Conservation (phyloP, 257 asterid genomes). For the Prunella vulgaris region DNA sequence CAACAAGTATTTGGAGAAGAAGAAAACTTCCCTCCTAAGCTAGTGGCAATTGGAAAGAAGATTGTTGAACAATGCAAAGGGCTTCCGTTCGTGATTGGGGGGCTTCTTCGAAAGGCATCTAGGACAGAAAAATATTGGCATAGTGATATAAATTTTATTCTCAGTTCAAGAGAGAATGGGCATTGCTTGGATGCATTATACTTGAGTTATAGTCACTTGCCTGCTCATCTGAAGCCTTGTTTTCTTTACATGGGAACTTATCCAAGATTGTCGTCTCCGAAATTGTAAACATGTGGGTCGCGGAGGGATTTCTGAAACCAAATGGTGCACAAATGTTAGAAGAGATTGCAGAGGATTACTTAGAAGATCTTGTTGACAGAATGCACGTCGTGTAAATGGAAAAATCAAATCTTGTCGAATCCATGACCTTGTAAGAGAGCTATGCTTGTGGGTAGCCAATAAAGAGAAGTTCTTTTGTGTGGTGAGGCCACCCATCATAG, state of each 20-base stretch:
- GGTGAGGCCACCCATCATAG: background rate
- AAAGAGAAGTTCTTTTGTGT: background rate
- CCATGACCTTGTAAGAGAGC: slow-evolving; percentile 12
- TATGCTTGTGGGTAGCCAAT: background rate
- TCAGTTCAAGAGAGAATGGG: background rate
- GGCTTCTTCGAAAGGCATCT: slow-evolving; percentile 5
- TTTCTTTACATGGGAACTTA: slow-evolving; percentile 12
- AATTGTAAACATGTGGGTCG: background rate
- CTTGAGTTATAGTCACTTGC: slow-evolving; percentile 5
- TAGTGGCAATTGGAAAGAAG: background rate
- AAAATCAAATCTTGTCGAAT: background rate
- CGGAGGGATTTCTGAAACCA: slow-evolving; percentile 7
- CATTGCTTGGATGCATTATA: background rate
- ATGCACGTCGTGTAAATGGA: background rate
- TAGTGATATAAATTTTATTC: background rate
- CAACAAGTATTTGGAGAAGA: background rate
- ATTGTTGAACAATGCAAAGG: slow-evolving; percentile 9
- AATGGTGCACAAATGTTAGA: background rate
- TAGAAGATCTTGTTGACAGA: slow-evolving; percentile 5
- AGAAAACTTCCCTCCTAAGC: background rate
- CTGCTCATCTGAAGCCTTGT: slow-evolving; percentile 14
- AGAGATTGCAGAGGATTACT: background rate
- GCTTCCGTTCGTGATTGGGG: slow-evolving; percentile 5
- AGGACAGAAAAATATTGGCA: background rate
- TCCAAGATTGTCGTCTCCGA: background rate